Evolutionary conservation across 2,329 filamentous ascomycete genomes (phyloP), one percentile per base, ranked within the genome.

Genomic region (Colletotrichum sidae): DNA sequence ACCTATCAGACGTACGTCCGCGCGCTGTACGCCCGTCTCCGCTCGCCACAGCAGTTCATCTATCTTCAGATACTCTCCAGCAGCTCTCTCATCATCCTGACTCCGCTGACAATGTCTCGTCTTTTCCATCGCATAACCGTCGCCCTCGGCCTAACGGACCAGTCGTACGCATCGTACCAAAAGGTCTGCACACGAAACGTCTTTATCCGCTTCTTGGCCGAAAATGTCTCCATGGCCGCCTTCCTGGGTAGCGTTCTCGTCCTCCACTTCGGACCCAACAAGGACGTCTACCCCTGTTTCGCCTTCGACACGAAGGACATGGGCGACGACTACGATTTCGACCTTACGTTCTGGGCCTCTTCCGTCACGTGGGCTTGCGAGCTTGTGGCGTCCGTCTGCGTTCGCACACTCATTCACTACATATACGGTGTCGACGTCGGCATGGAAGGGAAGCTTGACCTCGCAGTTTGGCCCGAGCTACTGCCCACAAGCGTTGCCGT

Each of bases 1-100:
- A 91, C 89, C 6, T 91, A 91, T 75, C 88, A 91, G 76, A 91
- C 88, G 5, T 91, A 91, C 76, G 89, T 91, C 11, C 87, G 89
- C 56, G 88, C 89, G 10, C 76, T 91, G 63, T 91, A 91, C 73
- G 89, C 89, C 12, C 87, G 89, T 15, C 84, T 91, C 12, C 88
- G 89, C 67, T 88, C 86, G 6, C 89, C 88, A 0, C 77, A 80
- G 44, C 88, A 91, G 75, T 91, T 91, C 77, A 81, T 90, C 62
- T 81, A 86, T 69, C 86, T 91, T 42, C 89, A 91, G 74, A 76
- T 88, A 13, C 80, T 91, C 67, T 90, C 88, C 1, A 90, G 87
- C 15, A 84, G 85, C 9, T 82, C 84, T 60, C 83, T 91, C 57
- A 88, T 91, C 70, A 80, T 90, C 66, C 78, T 90, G 42, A 88